phyloP scores from a whole-genome alignment of 139 green algal genomes.

The Chlamydomonas urium region DNA sequence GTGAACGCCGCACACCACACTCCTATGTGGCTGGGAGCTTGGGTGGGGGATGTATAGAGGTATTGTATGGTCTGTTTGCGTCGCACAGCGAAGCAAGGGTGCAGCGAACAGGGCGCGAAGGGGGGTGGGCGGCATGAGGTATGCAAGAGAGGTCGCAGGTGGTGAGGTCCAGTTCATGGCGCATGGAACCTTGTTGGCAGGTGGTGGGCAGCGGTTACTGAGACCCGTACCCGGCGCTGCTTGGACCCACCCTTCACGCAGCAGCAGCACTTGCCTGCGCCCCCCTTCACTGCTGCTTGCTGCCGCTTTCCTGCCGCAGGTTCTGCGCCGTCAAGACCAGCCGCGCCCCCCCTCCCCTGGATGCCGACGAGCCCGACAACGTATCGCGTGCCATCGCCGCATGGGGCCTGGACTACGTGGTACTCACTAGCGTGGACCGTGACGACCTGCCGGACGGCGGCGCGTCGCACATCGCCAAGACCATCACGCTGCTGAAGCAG shows the following conservation, averaged over 20 bases:
- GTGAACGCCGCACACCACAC: constrained; percentile 20
- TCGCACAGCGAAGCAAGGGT: too few species aligned
- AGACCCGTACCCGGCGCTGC: too few species aligned
- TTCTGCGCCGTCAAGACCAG: constrained; percentile 96
- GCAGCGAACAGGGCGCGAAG: too few species aligned
- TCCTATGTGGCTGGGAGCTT: background rate
- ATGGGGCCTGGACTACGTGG: constrained; percentile 98
- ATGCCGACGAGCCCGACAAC: constrained; percentile 90
- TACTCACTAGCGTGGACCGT: constrained; percentile 96
- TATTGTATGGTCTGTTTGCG: too few species aligned
- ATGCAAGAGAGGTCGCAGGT: too few species aligned
- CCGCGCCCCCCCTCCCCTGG: constrained; percentile 79
- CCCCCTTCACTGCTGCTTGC: constrained; percentile 1
- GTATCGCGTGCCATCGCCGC: constrained; percentile 79
- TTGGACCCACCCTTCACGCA: too few species aligned
- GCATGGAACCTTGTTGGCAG: too few species aligned
- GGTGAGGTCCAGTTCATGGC: too few species aligned
- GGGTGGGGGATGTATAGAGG: background rate
- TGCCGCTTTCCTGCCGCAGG: constrained; percentile 41
- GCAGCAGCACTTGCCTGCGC: too few species aligned
- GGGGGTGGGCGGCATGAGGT: too few species aligned
- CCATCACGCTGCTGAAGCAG: constrained; percentile 76
- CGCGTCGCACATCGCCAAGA: constrained; percentile 80
- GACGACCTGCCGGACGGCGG: constrained; percentile 94
- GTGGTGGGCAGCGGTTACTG: too few species aligned